Base-by-base conservation (phyloP, 2,329 filamentous ascomycete genomes). In the Colletotrichum falcatum region DNA sequence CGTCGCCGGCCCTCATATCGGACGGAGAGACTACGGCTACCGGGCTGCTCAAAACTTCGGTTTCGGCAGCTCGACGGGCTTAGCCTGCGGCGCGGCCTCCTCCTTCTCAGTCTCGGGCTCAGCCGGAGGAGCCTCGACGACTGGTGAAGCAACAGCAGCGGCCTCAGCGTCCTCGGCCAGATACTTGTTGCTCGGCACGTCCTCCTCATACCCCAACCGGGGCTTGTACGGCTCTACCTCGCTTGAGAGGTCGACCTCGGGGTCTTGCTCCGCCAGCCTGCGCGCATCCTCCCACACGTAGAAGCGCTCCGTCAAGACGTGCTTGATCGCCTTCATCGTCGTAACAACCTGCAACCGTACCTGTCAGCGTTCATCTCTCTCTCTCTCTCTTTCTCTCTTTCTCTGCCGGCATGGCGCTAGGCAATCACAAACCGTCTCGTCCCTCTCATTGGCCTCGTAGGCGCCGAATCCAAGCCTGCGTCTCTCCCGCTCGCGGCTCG, bases 241-340 rank as follows among this genome's bases (percentile, higher is more conserved):
- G 39, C 82, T 83, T 37, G 83, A 85, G 33, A 92, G 79, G 76
- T 93, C 83, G 75, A 94, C 85, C 79, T 93, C 91, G 6, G 87
- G 85, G 78, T 95, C 93, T 11, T 82, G 77, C 82, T 87, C 84
- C 8, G 91, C 93, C 73, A 93, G 82, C 70, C 87, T 82, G 60
- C 89, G 83, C 28, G 94, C 94, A 77, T 94, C 92, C 77, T 93
- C 87, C 92, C 94, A 98, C 12, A 93, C 88, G 82, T 97, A 95
- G 83, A 90, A 96, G 76, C 95, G 88, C 83, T 98, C 95, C 44
- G 93, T 95, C 77, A 98, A 84, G 60, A 91, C 88, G 74, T 96
- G 92, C 83, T 94, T 94, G 81, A 98, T 97, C 55, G 87, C 86
- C 77, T 89, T 88, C 88, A 95, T 94, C 30, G 95, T 98, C 79